phyloP scores from a whole-genome alignment of 2,329 filamentous ascomycete genomes.

The Elsinoe australis region DNA sequence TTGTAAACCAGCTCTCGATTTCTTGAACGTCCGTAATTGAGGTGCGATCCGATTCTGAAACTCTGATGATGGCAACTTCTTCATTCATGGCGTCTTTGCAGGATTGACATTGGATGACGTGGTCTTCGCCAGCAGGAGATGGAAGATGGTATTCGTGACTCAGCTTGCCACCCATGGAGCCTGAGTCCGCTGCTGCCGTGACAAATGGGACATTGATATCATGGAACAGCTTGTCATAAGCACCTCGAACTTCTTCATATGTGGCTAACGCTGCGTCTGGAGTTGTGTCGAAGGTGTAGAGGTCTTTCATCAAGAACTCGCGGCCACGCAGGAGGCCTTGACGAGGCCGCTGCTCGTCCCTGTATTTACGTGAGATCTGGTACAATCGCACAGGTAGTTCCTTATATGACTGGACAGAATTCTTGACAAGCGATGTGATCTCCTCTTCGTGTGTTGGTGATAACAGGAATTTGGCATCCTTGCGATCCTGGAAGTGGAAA shows the following conservation, averaged over 20 bases:
- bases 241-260: constrained; percentile 64
- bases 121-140: constrained; percentile 74
- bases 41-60: neutral
- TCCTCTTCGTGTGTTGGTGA: constrained; percentile 96
- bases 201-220: constrained; percentile 77
- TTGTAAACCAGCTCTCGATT: constrained; percentile 50
- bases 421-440: constrained; percentile 73
- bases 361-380: constrained; percentile 88
- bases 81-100: constrained; percentile 81
- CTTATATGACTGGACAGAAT: constrained; percentile 71
- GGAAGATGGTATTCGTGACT: constrained; percentile 94
- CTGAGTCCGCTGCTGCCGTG: constrained; percentile 82
- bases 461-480: constrained; percentile 64
- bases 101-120: constrained; percentile 62
- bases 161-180: constrained; percentile 87
- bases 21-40: constrained; percentile 1
- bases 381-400: constrained; percentile 80
- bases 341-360: constrained; percentile 82
- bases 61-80: constrained; percentile 49
- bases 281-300: constrained; percentile 85
- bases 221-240: constrained; percentile 70
- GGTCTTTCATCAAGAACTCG: constrained; percentile 96
- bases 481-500: constrained; percentile 73
- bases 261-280: constrained; percentile 64
- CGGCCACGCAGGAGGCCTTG: constrained; percentile 80